A percentile compares a stretch with the other conserved stretches of the same genome.
Conservation (phyloP, 106 monocot genomes). For the Platanthera zijinensis region DNA sequence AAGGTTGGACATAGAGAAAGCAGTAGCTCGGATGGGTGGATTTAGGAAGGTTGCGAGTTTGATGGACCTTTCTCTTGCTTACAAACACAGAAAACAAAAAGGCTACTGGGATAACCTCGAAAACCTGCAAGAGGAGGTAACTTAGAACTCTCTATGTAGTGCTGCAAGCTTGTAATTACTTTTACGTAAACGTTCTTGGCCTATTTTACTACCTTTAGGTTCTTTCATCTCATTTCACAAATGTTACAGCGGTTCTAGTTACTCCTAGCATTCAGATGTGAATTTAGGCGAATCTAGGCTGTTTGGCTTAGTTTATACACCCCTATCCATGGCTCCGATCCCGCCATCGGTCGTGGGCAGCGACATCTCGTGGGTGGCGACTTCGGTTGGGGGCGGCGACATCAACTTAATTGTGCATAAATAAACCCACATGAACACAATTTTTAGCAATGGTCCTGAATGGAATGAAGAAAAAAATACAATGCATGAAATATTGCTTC, state of each 20-base stretch:
- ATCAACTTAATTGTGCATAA: too few species aligned
- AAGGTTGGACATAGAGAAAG: conserved; percentile 94
- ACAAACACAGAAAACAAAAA: conserved; percentile 87
- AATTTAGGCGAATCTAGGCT: too few species aligned
- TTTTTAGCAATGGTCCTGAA: too few species aligned
- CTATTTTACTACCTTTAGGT: not conserved
- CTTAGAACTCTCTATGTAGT: not conserved
- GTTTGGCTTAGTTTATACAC: too few species aligned
- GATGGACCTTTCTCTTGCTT: conserved; percentile 84
- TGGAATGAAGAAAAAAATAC: too few species aligned
- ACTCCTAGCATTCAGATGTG: not conserved
- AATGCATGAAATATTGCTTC: too few species aligned
- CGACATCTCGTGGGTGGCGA: too few species aligned
- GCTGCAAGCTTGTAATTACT: not conserved
- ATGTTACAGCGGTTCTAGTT: not conserved
- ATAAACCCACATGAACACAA: too few species aligned
- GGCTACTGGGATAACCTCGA: conserved; percentile 98
- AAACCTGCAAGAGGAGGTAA: conserved; percentile 92
- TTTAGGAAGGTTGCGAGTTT: conserved; percentile 75
- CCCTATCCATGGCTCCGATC: too few species aligned
- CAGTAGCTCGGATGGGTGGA: conserved; percentile 87
- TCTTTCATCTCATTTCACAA: not conserved
- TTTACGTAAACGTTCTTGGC: not conserved
- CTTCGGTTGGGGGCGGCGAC: too few species aligned
- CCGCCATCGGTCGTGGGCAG: too few species aligned